Conservation (phyloP, 768 basidiomycete species). For the Calocybe cyanea region DNA sequence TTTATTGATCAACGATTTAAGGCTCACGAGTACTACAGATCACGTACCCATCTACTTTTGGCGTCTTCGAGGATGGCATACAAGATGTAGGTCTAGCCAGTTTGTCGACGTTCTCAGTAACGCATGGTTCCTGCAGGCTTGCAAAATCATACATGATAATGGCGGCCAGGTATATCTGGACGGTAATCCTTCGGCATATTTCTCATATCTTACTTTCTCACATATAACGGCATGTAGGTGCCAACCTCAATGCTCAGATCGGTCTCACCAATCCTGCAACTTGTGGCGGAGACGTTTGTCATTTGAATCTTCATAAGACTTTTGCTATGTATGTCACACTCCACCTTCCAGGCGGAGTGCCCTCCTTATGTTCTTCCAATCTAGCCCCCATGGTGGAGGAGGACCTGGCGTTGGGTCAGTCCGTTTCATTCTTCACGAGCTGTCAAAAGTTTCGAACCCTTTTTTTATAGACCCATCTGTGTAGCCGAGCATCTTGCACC, state of each 20-base stretch:
- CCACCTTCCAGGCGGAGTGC: neutral
- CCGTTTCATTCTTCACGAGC: constrained; percentile 5
- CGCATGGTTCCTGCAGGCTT: constrained; percentile 50
- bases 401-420: constrained; percentile 91
- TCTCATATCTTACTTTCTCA: neutral
- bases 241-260: constrained; percentile 92
- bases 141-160: constrained; percentile 88
- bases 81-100: constrained; percentile 45
- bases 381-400: constrained; percentile 92
- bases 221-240: constrained; percentile 45
- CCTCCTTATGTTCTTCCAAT: neutral
- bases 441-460: neutral
- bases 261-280: constrained; percentile 89
- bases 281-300: constrained; percentile 98
- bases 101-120: neutral
- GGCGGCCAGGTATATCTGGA: constrained; percentile 99
- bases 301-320: constrained; percentile 97
- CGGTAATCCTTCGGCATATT: constrained; percentile 37
- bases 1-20: neutral
- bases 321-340: constrained; percentile 75
- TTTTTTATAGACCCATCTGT: constrained; percentile 73
- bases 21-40: constrained; percentile 49
- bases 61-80: constrained; percentile 94
- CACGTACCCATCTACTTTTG: constrained; percentile 96
- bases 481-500: constrained; percentile 90